A percentile compares a stretch with the other conserved stretches of the same genome.
These are phyloP conservation scores for Dacryopinax spathularia DNA, from an alignment of 768 basidiomycete species.

Conservation along the genomic window DNA sequence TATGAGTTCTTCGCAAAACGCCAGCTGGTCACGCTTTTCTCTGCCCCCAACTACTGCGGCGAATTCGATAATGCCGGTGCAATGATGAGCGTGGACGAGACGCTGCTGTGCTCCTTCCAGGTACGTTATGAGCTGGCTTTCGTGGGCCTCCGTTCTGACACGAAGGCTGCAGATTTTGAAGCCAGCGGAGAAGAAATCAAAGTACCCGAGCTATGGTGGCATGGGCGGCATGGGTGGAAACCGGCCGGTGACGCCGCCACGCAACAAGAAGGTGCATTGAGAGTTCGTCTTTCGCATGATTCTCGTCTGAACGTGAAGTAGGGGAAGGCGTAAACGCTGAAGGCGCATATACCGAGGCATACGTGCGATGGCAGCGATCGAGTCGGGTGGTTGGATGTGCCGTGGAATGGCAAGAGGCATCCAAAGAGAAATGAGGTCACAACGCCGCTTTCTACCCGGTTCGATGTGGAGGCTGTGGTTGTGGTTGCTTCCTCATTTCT, in stretches of 20 bases:
- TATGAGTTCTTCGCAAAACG: slow-evolving; percentile 99
- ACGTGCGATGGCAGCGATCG: background rate
- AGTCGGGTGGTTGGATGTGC: background rate
- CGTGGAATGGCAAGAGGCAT: background rate
- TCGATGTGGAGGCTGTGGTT: background rate
- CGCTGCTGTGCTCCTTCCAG: slow-evolving; percentile 94
- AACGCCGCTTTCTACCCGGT: background rate
- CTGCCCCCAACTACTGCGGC: slow-evolving; percentile 87
- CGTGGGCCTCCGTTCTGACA: slow-evolving; percentile 1
- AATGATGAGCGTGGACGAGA: slow-evolving; percentile 99
- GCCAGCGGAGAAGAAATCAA: slow-evolving; percentile 97
- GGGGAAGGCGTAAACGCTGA: slow-evolving; percentile 1
- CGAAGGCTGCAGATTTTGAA: slow-evolving; percentile 64
- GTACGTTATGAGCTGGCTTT: slow-evolving; percentile 32
- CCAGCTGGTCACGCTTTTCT: slow-evolving; percentile 91
- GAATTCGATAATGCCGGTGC: slow-evolving; percentile 99
- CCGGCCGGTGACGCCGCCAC: background rate
- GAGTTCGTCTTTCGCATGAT: background rate
- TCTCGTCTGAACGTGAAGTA: background rate
- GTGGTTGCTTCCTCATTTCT: background rate
- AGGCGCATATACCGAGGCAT: background rate
- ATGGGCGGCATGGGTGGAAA: background rate
- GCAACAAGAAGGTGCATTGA: background rate
- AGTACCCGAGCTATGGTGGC: slow-evolving; percentile 25
- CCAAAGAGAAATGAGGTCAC: background rate